Evolutionary conservation across 2,329 filamentous ascomycete species (phyloP).

Genomic region (Camptophora hylomeconis): DNA sequence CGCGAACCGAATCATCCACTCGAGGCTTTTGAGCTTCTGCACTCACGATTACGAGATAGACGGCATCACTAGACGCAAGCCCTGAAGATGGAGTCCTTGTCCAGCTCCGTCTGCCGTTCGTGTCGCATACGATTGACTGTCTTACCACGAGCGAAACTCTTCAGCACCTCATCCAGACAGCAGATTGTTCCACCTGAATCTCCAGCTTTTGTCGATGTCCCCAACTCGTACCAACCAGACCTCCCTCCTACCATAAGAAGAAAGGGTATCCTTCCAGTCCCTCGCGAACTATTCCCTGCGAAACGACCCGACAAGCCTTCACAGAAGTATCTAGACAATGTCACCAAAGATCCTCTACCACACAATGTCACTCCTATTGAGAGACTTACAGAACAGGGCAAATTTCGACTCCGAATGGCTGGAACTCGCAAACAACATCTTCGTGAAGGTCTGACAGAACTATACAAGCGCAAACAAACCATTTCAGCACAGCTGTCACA

Average conservation of each 20-base stretch:
- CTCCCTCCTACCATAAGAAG: slow-evolving; percentile 22
- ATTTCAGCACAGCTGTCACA: slow-evolving; percentile 24
- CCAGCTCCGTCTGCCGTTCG: slow-evolving; percentile 14
- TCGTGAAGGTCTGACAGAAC: slow-evolving; percentile 52
- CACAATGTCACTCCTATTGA: slow-evolving; percentile 21
- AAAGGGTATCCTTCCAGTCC: slow-evolving; percentile 72
- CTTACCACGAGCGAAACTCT: slow-evolving; percentile 23
- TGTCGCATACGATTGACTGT: slow-evolving; percentile 10
- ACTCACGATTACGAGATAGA: no score
- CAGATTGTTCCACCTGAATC: slow-evolving; percentile 64
- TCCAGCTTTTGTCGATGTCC: slow-evolving; percentile 74
- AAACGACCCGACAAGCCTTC: slow-evolving; percentile 47
- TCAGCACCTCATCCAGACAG: slow-evolving; percentile 32
- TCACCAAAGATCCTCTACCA: slow-evolving; percentile 40
- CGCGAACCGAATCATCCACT: neutral
- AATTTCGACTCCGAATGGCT: slow-evolving; percentile 63
- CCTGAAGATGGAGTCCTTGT: slow-evolving; percentile 11
- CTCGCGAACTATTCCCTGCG: slow-evolving; percentile 63
- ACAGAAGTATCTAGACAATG: slow-evolving; percentile 38
- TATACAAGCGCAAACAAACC: slow-evolving; percentile 52
- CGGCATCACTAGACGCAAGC: no score
- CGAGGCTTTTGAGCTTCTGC: neutral
- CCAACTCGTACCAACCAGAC: slow-evolving; percentile 53
- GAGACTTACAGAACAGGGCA: slow-evolving; percentile 21
- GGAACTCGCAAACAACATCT: slow-evolving; percentile 59